Percentiles rank a stretch among this genome's conserved stretches.
These are phyloP conservation scores for Ustilago nuda DNA, from an alignment of 1,284 basidiomycete species.

Conservation along the genomic window DNA sequence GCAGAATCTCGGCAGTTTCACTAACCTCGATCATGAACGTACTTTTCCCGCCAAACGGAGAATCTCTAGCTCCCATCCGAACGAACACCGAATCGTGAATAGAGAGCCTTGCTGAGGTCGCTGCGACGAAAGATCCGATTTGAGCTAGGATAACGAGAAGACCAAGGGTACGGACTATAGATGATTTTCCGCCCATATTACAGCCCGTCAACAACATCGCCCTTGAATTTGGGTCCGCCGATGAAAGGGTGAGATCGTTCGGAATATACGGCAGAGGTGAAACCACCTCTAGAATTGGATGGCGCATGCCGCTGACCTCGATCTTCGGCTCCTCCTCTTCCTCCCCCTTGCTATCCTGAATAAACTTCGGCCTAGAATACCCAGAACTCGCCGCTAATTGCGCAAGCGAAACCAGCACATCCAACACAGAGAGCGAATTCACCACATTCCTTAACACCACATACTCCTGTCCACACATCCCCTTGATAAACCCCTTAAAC, in stretches of 20 bases:
- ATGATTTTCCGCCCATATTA: constrained; percentile 77
- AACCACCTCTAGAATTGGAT: constrained; percentile 62
- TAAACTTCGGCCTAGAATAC: constrained; percentile 44
- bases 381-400: constrained; percentile 49
- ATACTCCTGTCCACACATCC: constrained; percentile 50
- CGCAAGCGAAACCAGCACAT: constrained; percentile 55
- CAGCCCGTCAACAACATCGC: constrained; percentile 65
- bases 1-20: constrained; percentile 89
- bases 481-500: constrained; percentile 45
- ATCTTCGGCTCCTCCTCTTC: constrained; percentile 20
- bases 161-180: constrained; percentile 68
- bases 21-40: constrained; percentile 97
- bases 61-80: constrained; percentile 86
- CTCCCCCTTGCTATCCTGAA: neutral
- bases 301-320: constrained; percentile 53
- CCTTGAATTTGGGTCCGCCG: neutral
- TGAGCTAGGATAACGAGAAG: constrained; percentile 71
- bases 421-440: constrained; percentile 49
- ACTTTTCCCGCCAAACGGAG: constrained; percentile 82
- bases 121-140: constrained; percentile 76
- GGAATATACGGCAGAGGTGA: constrained; percentile 53
- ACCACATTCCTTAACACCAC: constrained; percentile 54
- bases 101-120: constrained; percentile 77
- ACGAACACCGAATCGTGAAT: constrained; percentile 87
- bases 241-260: constrained; percentile 52